Percentiles rank a stretch among this genome's conserved stretches.
Conservation (phyloP, 2,329 filamentous ascomycete species). For the Clarireedia sp. region DNA sequence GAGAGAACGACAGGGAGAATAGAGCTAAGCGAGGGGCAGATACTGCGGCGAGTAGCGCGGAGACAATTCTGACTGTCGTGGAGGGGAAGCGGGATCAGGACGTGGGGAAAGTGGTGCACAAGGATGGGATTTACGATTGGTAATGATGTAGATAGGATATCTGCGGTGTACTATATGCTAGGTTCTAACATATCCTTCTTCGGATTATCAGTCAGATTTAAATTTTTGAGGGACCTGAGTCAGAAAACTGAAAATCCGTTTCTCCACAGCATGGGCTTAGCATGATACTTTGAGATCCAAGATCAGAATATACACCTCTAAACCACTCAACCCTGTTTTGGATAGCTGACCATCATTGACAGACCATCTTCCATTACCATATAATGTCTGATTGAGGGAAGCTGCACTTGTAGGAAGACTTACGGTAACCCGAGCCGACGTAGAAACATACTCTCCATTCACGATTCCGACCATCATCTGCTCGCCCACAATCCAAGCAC, state of each 20-base stretch:
- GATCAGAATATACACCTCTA: slow-evolving; percentile 22
- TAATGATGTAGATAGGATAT: neutral
- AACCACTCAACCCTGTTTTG: slow-evolving; percentile 17
- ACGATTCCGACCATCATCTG: slow-evolving; percentile 34
- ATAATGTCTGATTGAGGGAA: slow-evolving; percentile 14
- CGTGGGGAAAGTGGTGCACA: neutral
- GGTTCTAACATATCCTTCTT: too few species aligned
- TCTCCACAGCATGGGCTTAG: neutral
- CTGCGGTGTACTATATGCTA: too few species aligned
- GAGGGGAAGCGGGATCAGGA: neutral
- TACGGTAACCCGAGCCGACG: slow-evolving; percentile 10
- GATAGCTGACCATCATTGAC: slow-evolving; percentile 14
- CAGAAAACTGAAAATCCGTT: too few species aligned
- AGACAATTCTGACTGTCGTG: neutral
- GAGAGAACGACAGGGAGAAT: neutral
- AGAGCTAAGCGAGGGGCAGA: neutral
- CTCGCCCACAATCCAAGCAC: slow-evolving; percentile 32
- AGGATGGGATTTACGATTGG: neutral
- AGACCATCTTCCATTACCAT: slow-evolving; percentile 19
- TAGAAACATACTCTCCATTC: slow-evolving; percentile 28
- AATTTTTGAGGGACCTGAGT: too few species aligned
- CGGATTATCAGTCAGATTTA: too few species aligned
- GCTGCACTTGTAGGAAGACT: slow-evolving; percentile 13
- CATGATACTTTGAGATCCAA: slow-evolving; percentile 8
- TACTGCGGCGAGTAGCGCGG: neutral